Percentiles rank a stretch among this genome's conserved stretches.
phyloP scores from a whole-genome alignment of 2,329 filamentous ascomycete genomes.

The Cercospora nicotianae region DNA sequence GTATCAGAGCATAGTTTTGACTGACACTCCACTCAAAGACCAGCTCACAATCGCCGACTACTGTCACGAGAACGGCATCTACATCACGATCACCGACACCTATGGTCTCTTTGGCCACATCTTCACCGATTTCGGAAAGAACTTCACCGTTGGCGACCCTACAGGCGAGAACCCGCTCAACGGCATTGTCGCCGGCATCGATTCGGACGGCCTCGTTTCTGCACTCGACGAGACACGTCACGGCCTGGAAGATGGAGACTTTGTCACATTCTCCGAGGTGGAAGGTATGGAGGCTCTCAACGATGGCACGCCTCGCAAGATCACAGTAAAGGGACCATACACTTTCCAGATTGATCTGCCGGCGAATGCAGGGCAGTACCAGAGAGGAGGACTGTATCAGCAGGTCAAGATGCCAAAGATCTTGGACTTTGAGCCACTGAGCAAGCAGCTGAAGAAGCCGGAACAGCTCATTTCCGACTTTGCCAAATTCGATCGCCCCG shows the following conservation, averaged over 20 bases:
- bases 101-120: slow-evolving; percentile 93
- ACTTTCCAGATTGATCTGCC: slow-evolving; percentile 97
- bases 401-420: slow-evolving; percentile 99
- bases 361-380: slow-evolving; percentile 79
- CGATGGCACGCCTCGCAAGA: slow-evolving; percentile 77
- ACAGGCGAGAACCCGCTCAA: slow-evolving; percentile 85
- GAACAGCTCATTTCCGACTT: slow-evolving; percentile 92
- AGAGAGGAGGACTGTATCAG: slow-evolving; percentile 83
- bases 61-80: slow-evolving; percentile 92
- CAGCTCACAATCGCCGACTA: slow-evolving; percentile 87
- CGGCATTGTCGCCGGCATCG: slow-evolving; percentile 87
- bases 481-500: slow-evolving; percentile 94
- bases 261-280: slow-evolving; percentile 89
- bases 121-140: slow-evolving; percentile 95
- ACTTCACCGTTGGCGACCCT: slow-evolving; percentile 85
- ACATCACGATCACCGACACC: slow-evolving; percentile 81
- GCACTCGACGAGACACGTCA: slow-evolving; percentile 93
- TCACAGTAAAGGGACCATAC: slow-evolving; percentile 91
- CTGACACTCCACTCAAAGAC: slow-evolving; percentile 74
- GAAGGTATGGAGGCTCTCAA: slow-evolving; percentile 91
- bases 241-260: slow-evolving; percentile 93
- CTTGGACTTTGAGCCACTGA: slow-evolving; percentile 81
- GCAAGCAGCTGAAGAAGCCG: slow-evolving; percentile 76
- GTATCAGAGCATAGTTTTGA: slow-evolving; percentile 91
- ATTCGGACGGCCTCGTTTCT: slow-evolving; percentile 86